Conservation (phyloP, 176 grass and related monocot species). For the Aegilops bicornis region DNA sequence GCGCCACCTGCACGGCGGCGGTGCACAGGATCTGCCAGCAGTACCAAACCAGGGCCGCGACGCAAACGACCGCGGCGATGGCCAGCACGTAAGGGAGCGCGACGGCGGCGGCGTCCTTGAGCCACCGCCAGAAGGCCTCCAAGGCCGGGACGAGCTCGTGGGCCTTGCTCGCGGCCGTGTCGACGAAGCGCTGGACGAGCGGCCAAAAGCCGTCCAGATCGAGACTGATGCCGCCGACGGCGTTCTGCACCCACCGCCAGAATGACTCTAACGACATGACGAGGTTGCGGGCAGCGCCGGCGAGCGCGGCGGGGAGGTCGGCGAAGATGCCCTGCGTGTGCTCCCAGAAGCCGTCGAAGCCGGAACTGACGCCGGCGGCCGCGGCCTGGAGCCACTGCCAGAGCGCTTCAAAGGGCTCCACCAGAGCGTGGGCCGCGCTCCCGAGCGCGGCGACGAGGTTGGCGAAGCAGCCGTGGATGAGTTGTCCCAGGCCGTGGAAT, state of each 20-base stretch:
- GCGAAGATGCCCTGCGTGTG: background rate
- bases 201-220: background rate
- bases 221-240: background rate
- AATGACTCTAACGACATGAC: background rate
- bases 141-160: background rate
- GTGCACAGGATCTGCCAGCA: background rate
- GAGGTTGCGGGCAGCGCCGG: background rate
- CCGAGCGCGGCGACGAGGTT: background rate
- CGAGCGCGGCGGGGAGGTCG: background rate
- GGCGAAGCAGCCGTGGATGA: background rate
- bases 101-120: background rate
- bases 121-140: slow-evolving; percentile 2
- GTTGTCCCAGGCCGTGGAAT: background rate
- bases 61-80: background rate
- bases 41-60: background rate
- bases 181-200: background rate
- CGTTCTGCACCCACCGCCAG: background rate
- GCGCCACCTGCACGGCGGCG: background rate
- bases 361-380: background rate
- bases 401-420: background rate
- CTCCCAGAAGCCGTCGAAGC: background rate
- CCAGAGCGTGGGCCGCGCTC: background rate
- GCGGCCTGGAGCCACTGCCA: background rate
- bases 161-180: background rate
- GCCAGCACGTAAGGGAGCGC: background rate